A percentile compares a stretch with the other conserved stretches of the same genome.
These are phyloP conservation scores for Bruguiera hainesii DNA, from an alignment of 441 rosid genomes.

Conservation along the genomic window DNA sequence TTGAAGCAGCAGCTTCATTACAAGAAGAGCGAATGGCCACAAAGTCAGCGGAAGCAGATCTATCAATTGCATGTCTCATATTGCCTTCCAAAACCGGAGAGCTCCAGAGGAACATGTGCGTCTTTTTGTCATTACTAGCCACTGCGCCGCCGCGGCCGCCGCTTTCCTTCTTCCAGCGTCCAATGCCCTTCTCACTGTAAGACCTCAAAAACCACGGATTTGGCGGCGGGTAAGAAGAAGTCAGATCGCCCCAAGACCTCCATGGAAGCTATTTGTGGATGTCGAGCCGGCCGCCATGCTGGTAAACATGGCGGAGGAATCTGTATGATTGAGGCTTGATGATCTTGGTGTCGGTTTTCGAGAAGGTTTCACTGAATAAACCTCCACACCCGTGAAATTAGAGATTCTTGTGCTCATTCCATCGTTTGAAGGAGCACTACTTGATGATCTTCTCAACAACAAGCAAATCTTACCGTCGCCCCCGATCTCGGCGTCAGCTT, in stretches of 20 bases:
- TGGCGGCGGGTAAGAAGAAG: constrained; percentile 59
- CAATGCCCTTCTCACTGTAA: constrained; percentile 23
- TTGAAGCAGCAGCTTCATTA: constrained; percentile 45
- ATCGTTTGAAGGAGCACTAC: constrained; percentile 42
- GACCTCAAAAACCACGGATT: constrained; percentile 64
- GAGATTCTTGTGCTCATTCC: constrained; percentile 80
- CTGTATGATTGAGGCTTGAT: constrained; percentile 80
- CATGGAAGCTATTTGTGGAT: constrained; percentile 22
- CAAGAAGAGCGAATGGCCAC: constrained; percentile 27
- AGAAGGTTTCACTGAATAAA: constrained; percentile 77
- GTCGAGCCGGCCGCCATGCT: constrained; percentile 75
- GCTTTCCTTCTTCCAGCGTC: constrained; percentile 43
- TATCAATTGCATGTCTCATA: constrained; percentile 45
- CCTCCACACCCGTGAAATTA: constrained; percentile 75
- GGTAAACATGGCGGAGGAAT: constrained; percentile 77
- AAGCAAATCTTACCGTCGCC: constrained; percentile 82
- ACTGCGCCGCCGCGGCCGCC: constrained; percentile 3
- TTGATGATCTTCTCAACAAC: constrained; percentile 62
- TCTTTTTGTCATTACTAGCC: constrained; percentile 38
- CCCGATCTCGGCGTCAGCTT: constrained; percentile 78
- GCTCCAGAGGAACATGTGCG: constrained; percentile 79
- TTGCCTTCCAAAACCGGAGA: constrained; percentile 71
- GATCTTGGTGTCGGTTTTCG: constrained; percentile 86
- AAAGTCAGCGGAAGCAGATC: constrained; percentile 45
- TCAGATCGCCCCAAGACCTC: constrained; percentile 1